Percentiles rank a stretch among this genome's conserved stretches.
Conservation (phyloP, 2,329 filamentous ascomycete genomes). For the Nemania abortiva region DNA sequence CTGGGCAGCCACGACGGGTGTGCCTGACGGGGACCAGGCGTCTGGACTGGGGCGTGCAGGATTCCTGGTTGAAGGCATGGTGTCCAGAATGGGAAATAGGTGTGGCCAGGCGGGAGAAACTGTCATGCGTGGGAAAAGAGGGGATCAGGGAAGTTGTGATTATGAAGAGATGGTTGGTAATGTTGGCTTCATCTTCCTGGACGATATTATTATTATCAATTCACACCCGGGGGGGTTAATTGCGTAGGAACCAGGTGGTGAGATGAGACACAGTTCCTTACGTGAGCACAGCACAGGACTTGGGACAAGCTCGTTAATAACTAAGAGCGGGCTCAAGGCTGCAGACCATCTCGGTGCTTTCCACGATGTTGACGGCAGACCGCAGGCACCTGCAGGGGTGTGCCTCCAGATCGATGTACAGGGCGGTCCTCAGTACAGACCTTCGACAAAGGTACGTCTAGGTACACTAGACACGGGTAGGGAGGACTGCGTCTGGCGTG, state of each 20-base stretch:
- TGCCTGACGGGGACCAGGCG: conserved; percentile 48
- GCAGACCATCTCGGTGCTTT: conserved; percentile 48
- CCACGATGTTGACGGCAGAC: conserved; percentile 49
- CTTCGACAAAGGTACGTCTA: conserved; percentile 51
- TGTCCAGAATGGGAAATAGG: conserved; percentile 47
- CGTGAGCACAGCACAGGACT: conserved; percentile 42
- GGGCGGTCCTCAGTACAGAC: conserved; percentile 51
- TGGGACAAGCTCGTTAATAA: conserved; percentile 47
- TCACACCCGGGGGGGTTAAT: conserved; percentile 41
- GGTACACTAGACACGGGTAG: conserved; percentile 49
- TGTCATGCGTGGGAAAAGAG: conserved; percentile 45
- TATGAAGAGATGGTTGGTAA: conserved; percentile 49
- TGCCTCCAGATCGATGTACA: conserved; percentile 50
- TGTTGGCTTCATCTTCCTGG: conserved; percentile 51
- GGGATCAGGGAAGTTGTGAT: conserved; percentile 38
- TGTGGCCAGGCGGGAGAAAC: conserved; percentile 46
- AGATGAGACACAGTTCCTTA: conserved; percentile 44
- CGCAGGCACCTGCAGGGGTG: conserved; percentile 47
- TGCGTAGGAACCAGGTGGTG: conserved; percentile 42
- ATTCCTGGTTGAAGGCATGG: conserved; percentile 53
- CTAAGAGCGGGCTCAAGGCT: conserved; percentile 49
- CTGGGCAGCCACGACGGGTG: conserved; percentile 59
- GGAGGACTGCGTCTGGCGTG: conserved; percentile 45
- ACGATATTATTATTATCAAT: conserved; percentile 43
- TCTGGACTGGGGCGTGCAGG: conserved; percentile 50